A percentile compares a stretch with the other conserved stretches of the same genome.
Conservation (phyloP, 208 protist genomes). For the Tritrichomonas musculus region DNA sequence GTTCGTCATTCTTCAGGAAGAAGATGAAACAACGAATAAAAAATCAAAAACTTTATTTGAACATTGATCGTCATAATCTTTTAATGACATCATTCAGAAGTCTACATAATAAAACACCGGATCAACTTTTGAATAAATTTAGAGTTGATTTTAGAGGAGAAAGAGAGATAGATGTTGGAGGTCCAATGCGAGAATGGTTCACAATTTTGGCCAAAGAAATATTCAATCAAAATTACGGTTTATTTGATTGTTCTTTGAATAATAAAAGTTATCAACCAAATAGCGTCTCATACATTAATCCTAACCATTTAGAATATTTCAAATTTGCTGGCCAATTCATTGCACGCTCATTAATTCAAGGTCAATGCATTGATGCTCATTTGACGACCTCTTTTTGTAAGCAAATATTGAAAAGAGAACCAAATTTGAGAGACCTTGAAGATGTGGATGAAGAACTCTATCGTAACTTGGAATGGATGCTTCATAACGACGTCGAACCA, state of each 20-base stretch:
- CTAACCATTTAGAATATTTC: conserved; percentile 92
- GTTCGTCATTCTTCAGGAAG: background rate
- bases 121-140: conserved; percentile 30
- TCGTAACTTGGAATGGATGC: conserved; percentile 80
- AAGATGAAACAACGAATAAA: background rate
- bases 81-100: background rate
- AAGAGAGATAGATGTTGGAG: conserved; percentile 42
- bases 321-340: background rate
- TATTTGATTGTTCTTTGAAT: conserved; percentile 41
- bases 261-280: conserved; percentile 78
- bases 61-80: background rate
- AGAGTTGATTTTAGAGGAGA: conserved; percentile 45
- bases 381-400: conserved; percentile 94
- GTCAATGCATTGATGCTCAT: conserved; percentile 81
- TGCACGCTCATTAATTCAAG: background rate
- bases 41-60: background rate
- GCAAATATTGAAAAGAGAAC: conserved; percentile 82
- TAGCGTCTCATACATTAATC: conserved; percentile 82
- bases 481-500: conserved; percentile 67
- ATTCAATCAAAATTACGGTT: conserved; percentile 43
- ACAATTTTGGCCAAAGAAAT: conserved; percentile 34
- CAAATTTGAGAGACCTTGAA: conserved; percentile 82
- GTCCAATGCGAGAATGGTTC: conserved; percentile 47
- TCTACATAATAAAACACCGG: no score
- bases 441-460: conserved; percentile 84